Base-by-base conservation (phyloP, 75 land plant genomes). In the Sequoia sempervirens region DNA sequence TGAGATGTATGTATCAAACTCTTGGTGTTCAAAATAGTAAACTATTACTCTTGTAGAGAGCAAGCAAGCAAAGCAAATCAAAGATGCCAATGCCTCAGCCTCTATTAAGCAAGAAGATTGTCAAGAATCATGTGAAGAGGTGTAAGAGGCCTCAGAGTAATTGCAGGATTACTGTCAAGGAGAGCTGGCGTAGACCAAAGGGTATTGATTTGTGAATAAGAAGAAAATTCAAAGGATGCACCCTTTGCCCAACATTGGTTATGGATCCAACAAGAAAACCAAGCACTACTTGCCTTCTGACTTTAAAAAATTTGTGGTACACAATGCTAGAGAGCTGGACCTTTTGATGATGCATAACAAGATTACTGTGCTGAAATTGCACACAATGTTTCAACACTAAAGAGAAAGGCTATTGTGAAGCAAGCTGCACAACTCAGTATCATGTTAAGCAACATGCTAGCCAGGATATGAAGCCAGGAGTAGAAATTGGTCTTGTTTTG, bases 251-350 rank as follows among this genome's bases (percentile, higher is more conserved):
- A 95, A 95, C 78, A 95, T 95, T 84, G 96, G 97, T 43, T 95
- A 95, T 82, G 97, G 97, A 9, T 94, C 96, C 52, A 92, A 95
- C 91, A 95, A 95, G 92, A 95, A 95, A 84, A 95, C 97, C 23
- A 92, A 92, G 74, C 93, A 95, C 64, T 89, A 91, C 81, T 91
- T 95, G 41, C 96, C 94, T 14, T 92, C 89, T 78, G 93, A 93
- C 18, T 94, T 95, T 82, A 90, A 90, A 91, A 94, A 95, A 85
- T 94, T 95, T 68, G 87, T 95, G 81, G 96, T 95, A 0, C 90
- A 94, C 91, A 95, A 90, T 86, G 89, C 80, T 34, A 70, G 75
- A 11, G 97, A 95, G 53, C 88, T 95, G 12, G 96, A 95, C 45
- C 80, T 95, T 13, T 83, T 95, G 83, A 87, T 95, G 95, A 95